Conservation (phyloP, 768 basidiomycete genomes). For the Gymnopilus dilepis region DNA sequence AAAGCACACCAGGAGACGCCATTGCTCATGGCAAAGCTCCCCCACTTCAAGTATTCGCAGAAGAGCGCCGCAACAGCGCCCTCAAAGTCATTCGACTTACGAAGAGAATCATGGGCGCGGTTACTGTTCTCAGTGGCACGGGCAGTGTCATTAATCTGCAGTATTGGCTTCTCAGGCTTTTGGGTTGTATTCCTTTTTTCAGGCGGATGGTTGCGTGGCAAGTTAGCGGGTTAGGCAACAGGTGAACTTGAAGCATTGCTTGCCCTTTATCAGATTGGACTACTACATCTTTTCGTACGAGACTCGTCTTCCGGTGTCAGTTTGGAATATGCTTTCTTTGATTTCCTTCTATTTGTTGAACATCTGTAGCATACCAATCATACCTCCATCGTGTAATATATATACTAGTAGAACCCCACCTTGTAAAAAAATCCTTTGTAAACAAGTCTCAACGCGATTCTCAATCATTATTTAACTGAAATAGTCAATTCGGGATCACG, state of each 20-base stretch:
- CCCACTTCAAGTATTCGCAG: conserved; percentile 5
- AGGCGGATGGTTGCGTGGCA: conserved; percentile 12
- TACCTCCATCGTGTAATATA: too few relatives aligned
- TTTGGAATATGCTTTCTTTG: too few relatives aligned
- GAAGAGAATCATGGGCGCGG: conserved; percentile 10
- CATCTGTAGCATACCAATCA: too few relatives aligned
- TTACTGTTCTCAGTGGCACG: not conserved
- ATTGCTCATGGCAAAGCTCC: not conserved
- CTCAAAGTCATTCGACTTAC: conserved; percentile 2
- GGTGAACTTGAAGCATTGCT: not conserved
- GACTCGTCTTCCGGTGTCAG: too few relatives aligned
- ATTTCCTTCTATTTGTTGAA: too few relatives aligned
- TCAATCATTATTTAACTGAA: too few relatives aligned
- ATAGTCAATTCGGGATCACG: too few relatives aligned
- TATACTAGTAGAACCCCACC: too few relatives aligned
- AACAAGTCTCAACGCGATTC: too few relatives aligned
- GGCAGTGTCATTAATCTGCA: not conserved
- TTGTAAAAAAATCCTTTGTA: too few relatives aligned
- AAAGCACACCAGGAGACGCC: not conserved
- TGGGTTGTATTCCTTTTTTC: not conserved
- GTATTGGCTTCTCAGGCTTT: conserved; percentile 6
- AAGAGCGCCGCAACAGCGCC: not conserved
- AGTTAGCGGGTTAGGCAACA: conserved; percentile 11
- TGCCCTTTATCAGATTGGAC: too few relatives aligned
- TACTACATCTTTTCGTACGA: too few relatives aligned